Percentiles rank a stretch among this genome's conserved stretches.
These are phyloP conservation scores for Heterobasidion annosum DNA, from an alignment of 1,284 basidiomycete species.

Conservation along the genomic window DNA sequence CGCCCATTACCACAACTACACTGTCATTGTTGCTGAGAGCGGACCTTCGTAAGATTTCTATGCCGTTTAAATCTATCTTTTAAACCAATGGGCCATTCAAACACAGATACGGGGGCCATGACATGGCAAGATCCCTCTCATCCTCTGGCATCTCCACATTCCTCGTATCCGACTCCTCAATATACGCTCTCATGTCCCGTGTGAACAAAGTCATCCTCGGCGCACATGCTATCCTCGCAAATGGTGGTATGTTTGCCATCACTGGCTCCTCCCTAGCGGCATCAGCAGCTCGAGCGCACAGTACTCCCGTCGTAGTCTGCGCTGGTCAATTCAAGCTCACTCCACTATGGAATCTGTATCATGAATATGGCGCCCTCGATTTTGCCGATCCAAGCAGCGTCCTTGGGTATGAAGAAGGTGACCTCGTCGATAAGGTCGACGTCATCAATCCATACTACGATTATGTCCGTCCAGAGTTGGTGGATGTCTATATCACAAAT, in stretches of 20 bases:
- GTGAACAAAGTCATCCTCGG: constrained; percentile 95
- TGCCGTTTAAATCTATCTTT: background rate
- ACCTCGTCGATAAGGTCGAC: constrained; percentile 76
- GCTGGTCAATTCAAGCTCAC: constrained; percentile 96
- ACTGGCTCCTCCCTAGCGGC: constrained; percentile 81
- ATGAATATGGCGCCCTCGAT: constrained; percentile 81
- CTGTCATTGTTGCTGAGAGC: constrained; percentile 93
- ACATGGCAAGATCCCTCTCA: constrained; percentile 77
- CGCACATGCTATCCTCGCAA: constrained; percentile 90
- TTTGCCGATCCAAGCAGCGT: constrained; percentile 83
- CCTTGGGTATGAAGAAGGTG: constrained; percentile 72
- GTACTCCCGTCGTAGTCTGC: constrained; percentile 90
- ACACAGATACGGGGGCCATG: constrained; percentile 73
- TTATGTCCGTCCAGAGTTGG: constrained; percentile 86
- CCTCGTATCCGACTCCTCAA: constrained; percentile 90
- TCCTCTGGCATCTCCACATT: constrained; percentile 83
- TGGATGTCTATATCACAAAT: constrained; percentile 95
- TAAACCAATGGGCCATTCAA: constrained; percentile 2
- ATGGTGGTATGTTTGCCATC: constrained; percentile 90
- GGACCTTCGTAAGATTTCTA: constrained; percentile 68
- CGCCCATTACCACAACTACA: constrained; percentile 87
- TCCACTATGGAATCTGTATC: constrained; percentile 88
- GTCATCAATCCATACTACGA: constrained; percentile 92
- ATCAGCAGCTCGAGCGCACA: constrained; percentile 86
- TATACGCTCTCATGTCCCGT: constrained; percentile 94